Evolutionary conservation across 2,329 filamentous ascomycete species (phyloP).

Genomic region (Fusarium hostae): DNA sequence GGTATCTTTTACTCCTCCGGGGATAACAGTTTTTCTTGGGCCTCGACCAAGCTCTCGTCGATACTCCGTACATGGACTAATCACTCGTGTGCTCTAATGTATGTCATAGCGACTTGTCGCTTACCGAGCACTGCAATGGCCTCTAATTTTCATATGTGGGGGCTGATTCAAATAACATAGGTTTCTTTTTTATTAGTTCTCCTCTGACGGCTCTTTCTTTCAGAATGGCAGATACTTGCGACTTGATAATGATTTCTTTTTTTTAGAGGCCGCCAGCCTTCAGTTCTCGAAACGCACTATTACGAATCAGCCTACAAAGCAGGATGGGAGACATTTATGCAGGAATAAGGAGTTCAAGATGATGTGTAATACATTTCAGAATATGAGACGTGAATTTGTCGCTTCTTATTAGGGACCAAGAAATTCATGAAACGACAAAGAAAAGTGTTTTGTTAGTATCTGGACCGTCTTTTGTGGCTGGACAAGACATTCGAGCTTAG

Average conservation of each 20-base stretch:
- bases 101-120: neutral
- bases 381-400: neutral
- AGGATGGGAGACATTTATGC: constrained; percentile 9
- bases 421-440: constrained; percentile 22
- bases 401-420: neutral
- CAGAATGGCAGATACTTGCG: neutral
- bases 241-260: neutral
- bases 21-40: constrained; percentile 3
- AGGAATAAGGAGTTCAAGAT: constrained; percentile 30
- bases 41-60: neutral
- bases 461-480: constrained; percentile 26
- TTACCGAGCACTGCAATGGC: neutral
- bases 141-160: neutral
- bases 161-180: neutral
- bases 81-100: neutral
- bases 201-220: neutral
- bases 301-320: neutral
- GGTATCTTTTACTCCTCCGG: neutral
- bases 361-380: neutral
- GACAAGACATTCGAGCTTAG: constrained; percentile 19
- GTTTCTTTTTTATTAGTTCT: too few species aligned
- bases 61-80: neutral
- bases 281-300: constrained; percentile 18
- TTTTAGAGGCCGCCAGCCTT: neutral
- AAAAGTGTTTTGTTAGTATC: constrained; percentile 13